phyloP scores from a whole-genome alignment of 441 rosid species.

The Corymbia citriodora region DNA sequence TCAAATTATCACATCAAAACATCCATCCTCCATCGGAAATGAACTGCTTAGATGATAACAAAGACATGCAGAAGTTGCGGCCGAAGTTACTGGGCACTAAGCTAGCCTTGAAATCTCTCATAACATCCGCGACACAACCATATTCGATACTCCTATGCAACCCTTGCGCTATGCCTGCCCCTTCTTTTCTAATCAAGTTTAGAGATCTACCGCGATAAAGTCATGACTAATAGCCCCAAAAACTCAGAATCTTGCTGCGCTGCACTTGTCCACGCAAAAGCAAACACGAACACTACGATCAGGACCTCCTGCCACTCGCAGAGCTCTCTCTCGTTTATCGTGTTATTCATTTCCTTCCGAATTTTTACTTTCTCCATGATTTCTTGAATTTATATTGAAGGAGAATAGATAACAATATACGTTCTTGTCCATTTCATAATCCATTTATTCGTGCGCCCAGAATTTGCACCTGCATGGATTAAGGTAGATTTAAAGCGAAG shows the following conservation, averaged over 20 bases:
- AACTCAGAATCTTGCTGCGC: background rate
- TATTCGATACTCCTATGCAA: background rate
- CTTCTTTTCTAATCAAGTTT: background rate
- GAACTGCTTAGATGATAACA: background rate
- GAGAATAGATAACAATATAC: background rate
- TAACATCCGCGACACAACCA: background rate
- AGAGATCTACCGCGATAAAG: background rate
- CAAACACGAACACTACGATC: background rate
- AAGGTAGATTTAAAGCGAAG: too few species aligned
- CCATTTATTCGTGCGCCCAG: background rate
- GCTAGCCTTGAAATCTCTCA: background rate
- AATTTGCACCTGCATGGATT: too few species aligned
- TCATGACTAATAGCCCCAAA: background rate
- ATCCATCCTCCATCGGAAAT: background rate
- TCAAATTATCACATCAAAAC: background rate
- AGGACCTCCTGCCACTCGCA: background rate
- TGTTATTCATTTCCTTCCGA: background rate
- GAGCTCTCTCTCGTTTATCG: background rate
- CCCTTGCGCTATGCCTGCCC: background rate
- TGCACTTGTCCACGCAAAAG: background rate
- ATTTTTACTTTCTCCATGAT: background rate
- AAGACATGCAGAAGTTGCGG: background rate
- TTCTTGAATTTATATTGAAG: background rate
- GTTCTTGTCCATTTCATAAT: background rate
- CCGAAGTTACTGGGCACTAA: background rate